These are phyloP conservation scores for Suillus occidentalis DNA, from an alignment of 768 basidiomycete genomes.

Conservation along the genomic window DNA sequence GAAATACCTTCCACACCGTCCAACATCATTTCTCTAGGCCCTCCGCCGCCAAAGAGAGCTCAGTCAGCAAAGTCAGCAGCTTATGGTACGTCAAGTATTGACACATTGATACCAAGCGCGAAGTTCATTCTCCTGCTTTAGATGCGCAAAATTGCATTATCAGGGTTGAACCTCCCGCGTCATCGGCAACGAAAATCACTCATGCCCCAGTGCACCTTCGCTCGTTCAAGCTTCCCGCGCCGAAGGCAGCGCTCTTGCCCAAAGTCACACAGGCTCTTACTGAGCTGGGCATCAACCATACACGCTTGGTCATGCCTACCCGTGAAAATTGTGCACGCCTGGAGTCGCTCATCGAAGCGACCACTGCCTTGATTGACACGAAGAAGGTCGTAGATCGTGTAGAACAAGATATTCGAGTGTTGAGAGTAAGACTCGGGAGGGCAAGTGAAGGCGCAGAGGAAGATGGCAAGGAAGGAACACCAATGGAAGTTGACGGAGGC, in stretches of 20 bases:
- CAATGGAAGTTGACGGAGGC: slow-evolving; percentile 51
- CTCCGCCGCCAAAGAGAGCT: slow-evolving; percentile 34
- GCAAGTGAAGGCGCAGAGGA: slow-evolving; percentile 44
- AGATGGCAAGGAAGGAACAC: slow-evolving; percentile 39
- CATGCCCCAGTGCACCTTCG: slow-evolving; percentile 83
- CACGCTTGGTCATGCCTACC: slow-evolving; percentile 93
- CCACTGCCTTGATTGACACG: slow-evolving; percentile 76
- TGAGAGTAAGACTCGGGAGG: slow-evolving; percentile 60
- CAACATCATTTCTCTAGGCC: slow-evolving; percentile 39
- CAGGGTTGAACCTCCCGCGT: slow-evolving; percentile 57
- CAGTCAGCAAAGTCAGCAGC: slow-evolving; percentile 57
- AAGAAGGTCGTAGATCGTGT: slow-evolving; percentile 86
- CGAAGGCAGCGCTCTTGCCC: slow-evolving; percentile 70
- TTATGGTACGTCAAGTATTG: slow-evolving; percentile 46
- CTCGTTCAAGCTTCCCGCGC: slow-evolving; percentile 79
- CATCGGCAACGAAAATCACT: slow-evolving; percentile 63
- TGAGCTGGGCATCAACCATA: slow-evolving; percentile 73
- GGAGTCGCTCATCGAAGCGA: slow-evolving; percentile 72
- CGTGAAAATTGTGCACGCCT: slow-evolving; percentile 72
- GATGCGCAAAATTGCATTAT: slow-evolving; percentile 74
- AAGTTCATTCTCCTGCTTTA: slow-evolving; percentile 30
- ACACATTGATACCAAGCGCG: not conserved
- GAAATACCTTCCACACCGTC: slow-evolving; percentile 36
- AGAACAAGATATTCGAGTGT: slow-evolving; percentile 79
- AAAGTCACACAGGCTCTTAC: slow-evolving; percentile 75